Evolutionary conservation across 164 flowering plant genomes (phyloP).

Genomic region (Platanus orientalis): DNA sequence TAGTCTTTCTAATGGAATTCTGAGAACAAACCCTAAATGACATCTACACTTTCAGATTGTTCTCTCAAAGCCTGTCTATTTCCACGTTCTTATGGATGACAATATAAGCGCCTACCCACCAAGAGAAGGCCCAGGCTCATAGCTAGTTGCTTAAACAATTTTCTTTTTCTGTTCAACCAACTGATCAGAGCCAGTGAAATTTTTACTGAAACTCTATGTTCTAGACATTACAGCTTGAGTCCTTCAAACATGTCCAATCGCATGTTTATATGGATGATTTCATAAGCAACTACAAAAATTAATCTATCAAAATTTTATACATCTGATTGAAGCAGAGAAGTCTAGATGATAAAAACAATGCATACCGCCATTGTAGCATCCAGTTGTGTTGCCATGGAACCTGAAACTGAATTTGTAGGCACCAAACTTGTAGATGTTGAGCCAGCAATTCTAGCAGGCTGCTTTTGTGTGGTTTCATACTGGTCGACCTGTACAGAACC

Average conservation of each 20-base stretch:
- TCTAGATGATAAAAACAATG: slow-evolving; percentile 4
- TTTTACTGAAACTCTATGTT: no score
- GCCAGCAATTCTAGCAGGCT: slow-evolving; percentile 39
- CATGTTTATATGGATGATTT: neutral
- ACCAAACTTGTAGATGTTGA: slow-evolving; percentile 25
- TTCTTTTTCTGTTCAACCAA: no score
- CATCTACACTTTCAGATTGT: no score
- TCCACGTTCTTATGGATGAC: no score
- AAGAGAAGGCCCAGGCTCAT: no score
- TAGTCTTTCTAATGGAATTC: no score
- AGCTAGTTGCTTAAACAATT: no score
- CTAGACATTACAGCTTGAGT: no score
- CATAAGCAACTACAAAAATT: neutral
- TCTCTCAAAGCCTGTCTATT: no score
- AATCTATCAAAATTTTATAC: neutral
- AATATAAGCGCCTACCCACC: no score
- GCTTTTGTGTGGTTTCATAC: slow-evolving; percentile 51
- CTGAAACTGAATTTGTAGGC: slow-evolving; percentile 34
- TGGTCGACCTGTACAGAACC: slow-evolving; percentile 37
- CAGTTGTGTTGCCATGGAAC: slow-evolving; percentile 33
- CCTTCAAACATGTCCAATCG: neutral
- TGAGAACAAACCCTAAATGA: no score
- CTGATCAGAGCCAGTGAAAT: no score
- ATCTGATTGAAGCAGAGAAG: neutral
- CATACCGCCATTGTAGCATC: slow-evolving; percentile 40